These are phyloP conservation scores for Conringia planisiliqua DNA, from an alignment of 345 rosid genomes.

Conservation along the genomic window DNA sequence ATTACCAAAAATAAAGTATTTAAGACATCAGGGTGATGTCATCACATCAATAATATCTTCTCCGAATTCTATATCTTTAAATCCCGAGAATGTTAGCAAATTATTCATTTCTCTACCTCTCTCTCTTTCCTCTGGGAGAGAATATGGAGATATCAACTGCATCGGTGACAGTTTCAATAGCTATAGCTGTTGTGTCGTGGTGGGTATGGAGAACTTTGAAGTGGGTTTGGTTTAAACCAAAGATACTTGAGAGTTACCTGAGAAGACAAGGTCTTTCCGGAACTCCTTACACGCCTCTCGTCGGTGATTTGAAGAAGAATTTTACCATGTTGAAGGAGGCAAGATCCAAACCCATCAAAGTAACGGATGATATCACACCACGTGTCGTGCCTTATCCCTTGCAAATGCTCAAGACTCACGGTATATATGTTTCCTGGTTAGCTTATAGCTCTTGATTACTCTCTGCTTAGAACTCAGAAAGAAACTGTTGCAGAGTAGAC, in stretches of 20 bases:
- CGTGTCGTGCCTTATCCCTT: constrained; percentile 26
- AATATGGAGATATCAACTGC: constrained; percentile 6
- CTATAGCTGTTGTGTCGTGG: background rate
- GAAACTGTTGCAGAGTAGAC: background rate
- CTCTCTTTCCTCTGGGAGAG: background rate
- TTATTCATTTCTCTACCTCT: background rate
- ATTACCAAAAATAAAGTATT: background rate
- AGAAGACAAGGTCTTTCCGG: constrained; percentile 33
- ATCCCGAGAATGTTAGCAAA: background rate
- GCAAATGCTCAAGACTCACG: constrained; percentile 23
- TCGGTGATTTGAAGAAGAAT: constrained; percentile 23
- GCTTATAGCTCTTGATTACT: background rate
- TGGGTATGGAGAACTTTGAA: constrained; percentile 24
- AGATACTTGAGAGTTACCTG: constrained; percentile 28
- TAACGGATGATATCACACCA: constrained; percentile 24
- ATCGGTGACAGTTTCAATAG: background rate
- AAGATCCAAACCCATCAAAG: constrained; percentile 18
- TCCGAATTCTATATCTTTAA: background rate
- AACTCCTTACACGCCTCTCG: constrained; percentile 30
- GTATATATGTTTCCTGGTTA: background rate
- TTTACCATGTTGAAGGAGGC: constrained; percentile 15
- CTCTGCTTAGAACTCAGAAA: background rate
- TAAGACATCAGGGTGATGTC: constrained; percentile 4
- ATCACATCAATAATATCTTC: constrained; percentile 4
- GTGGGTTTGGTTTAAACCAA: constrained; percentile 37